These are phyloP conservation scores for Tetradesmus obliquus DNA, from an alignment of 139 green algal species.

Conservation along the genomic window DNA sequence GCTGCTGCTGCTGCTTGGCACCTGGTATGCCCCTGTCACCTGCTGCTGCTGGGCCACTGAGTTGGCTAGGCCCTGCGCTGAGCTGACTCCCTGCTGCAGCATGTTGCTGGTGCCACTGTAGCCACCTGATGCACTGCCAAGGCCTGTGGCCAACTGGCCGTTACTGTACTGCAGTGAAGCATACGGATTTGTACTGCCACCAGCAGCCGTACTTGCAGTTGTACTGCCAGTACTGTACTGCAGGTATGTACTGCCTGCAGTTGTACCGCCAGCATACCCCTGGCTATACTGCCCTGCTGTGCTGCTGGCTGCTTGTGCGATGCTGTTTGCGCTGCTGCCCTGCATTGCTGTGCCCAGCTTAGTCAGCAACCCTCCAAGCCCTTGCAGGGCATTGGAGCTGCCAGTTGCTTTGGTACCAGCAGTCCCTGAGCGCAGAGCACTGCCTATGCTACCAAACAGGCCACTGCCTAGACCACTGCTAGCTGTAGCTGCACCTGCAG, in stretches of 20 bases:
- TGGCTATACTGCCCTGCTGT: neutral
- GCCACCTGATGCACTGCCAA: neutral
- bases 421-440: neutral
- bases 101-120: neutral
- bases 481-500: neutral
- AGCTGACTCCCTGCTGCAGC: neutral
- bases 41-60: neutral
- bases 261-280: neutral
- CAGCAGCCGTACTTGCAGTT: neutral
- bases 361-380: neutral
- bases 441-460: neutral
- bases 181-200: neutral
- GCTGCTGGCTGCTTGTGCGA: neutral
- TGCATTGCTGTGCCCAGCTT: neutral
- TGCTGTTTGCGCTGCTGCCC: constrained; percentile 5
- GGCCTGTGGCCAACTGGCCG: neutral
- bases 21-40: neutral
- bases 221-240: neutral
- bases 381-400: neutral
- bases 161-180: neutral
- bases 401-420: constrained; percentile 1
- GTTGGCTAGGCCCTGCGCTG: constrained; percentile 7
- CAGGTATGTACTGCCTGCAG: neutral
- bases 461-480: neutral
- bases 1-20: constrained; percentile 8